phyloP scores from a whole-genome alignment of 192 early-diverging fungal genomes.

The Backusella circina region DNA sequence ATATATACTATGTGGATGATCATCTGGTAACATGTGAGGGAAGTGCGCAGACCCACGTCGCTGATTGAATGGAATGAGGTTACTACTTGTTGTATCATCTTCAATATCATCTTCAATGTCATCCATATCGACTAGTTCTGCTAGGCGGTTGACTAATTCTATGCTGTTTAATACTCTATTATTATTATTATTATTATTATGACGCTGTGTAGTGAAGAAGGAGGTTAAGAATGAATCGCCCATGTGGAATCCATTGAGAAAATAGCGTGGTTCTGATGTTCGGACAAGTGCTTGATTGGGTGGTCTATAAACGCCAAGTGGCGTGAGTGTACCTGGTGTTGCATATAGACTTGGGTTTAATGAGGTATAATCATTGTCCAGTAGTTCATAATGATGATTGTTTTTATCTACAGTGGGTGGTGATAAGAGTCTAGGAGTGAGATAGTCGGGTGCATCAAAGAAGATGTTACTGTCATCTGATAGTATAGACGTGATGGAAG shows the following conservation, averaged over 20 bases:
- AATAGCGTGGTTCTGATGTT: conserved; percentile 7
- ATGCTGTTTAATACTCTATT: not conserved
- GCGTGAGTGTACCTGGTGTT: conserved; percentile 3
- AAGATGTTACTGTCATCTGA: conserved; percentile 2
- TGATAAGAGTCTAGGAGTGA: not conserved
- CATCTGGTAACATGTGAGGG: conserved; percentile 23
- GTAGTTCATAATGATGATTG: not conserved
- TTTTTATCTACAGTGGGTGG: not conserved
- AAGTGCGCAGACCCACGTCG: conserved; percentile 8
- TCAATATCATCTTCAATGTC: not conserved
- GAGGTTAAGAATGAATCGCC: conserved; percentile 26
- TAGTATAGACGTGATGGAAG: not conserved
- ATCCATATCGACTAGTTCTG: not conserved
- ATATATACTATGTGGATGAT: conserved; percentile 24
- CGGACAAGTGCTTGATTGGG: not conserved
- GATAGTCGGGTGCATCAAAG: conserved; percentile 8
- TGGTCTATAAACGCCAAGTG: not conserved
- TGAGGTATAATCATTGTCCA: not conserved
- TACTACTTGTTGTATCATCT: not conserved
- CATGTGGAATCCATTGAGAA: conserved; percentile 20
- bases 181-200: not conserved
- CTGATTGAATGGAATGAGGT: not conserved
- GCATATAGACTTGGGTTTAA: not conserved
- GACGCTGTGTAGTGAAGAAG: not conserved
- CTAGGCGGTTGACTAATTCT: not conserved